Base-by-base conservation (phyloP, 2,329 filamentous ascomycete species). In the Fusarium sp. region DNA sequence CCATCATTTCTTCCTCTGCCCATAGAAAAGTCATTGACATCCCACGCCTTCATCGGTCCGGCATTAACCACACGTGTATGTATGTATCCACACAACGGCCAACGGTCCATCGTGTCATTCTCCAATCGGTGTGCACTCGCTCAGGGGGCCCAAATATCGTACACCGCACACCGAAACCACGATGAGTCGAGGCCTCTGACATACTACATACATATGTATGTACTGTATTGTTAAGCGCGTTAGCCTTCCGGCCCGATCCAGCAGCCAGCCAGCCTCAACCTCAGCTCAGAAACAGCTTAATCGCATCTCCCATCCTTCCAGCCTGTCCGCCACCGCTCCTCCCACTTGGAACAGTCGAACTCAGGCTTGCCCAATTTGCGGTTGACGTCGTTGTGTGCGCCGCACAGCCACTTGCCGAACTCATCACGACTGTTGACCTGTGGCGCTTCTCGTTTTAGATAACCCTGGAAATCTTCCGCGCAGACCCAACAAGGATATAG, bases 401-500 rank as follows among this genome's bases (percentile, higher is more conserved):
- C 91, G 80, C 94, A 97, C 82, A 96, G 88, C 94, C 94, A 97
- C 68, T 86, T 86, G 30, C 93, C 94, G 82, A 96, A 94, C 77
- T 94, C 92, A 65, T 90, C 89, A 42, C 90, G 84, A 73, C 87
- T 89, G 44, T 83, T 85, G 14, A 89, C 85, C 70, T 82, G 82
- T 44, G 96, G 91, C 79, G 89, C 89, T 74, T 95, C 93, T 72
- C 88, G 88, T 71, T 86, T 87, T 85, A 98, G 92, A 88, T 96
- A 98, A 1, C 81, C 82, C 81, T 92, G 92, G 82, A 99, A 98
- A 80, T 98, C 96, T 69, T 96, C 93, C 39, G 95, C 96, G 83
- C 96, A 99, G 7, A 93, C 89, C 94, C 95, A 98, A 86, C 96
- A 99, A 8, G 96, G 96, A 80, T 99, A 99, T 26, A 98, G 84